Conservation (phyloP, 345 rosid genomes). For the Citrus glauca region DNA sequence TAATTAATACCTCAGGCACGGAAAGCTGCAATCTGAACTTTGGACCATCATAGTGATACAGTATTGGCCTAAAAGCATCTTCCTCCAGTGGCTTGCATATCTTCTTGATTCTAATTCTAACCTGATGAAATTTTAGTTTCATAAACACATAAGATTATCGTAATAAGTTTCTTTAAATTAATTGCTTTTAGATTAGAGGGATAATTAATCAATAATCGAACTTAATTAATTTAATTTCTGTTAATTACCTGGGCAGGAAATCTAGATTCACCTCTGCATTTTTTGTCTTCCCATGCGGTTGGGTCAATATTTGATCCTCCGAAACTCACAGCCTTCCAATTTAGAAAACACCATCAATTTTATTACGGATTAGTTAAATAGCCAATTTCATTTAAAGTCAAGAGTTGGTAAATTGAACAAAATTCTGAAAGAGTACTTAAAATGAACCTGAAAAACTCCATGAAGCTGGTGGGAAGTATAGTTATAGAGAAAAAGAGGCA, state of each 20-base stretch:
- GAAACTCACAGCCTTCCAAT: conserved; percentile 14
- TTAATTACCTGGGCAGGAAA: conserved; percentile 11
- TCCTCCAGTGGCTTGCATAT: conserved; percentile 10
- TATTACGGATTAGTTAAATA: no score
- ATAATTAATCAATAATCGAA: neutral
- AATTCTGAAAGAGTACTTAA: neutral
- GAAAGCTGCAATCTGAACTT: conserved; percentile 17
- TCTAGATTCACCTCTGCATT: conserved; percentile 18
- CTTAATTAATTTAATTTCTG: neutral
- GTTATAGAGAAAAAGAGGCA: conserved; percentile 67
- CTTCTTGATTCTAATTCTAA: conserved; percentile 15
- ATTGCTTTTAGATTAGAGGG: neutral
- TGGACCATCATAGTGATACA: conserved; percentile 11
- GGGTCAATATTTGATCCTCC: conserved; percentile 21
- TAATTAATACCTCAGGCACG: conserved; percentile 9
- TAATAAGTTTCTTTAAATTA: no score
- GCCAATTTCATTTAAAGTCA: neutral
- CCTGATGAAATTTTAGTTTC: neutral
- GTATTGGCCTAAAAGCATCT: conserved; percentile 16
- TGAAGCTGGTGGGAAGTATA: conserved; percentile 67
- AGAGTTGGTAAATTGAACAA: no score
- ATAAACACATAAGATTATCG: neutral
- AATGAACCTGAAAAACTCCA: conserved; percentile 53
- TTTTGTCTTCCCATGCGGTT: conserved; percentile 21
- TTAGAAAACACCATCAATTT: neutral